Conservation (phyloP, 768 basidiomycete species). For the Boletus rubroflammeus region DNA sequence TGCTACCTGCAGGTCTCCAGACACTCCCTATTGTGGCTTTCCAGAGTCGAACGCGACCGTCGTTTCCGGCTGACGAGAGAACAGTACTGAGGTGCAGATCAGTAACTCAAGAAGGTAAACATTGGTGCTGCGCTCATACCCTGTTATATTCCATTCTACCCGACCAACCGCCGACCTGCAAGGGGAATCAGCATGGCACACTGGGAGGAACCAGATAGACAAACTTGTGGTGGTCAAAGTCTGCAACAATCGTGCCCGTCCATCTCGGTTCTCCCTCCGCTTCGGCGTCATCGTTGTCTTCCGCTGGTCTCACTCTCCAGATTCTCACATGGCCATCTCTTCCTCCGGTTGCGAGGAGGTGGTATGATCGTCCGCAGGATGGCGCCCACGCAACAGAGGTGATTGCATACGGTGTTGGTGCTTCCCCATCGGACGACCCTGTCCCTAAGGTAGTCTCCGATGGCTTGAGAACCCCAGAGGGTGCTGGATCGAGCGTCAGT, state of each 20-base stretch:
- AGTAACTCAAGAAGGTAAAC: neutral
- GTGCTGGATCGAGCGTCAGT: slow-evolving; percentile 50
- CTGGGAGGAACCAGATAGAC: neutral
- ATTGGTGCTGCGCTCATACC: slow-evolving; percentile 41
- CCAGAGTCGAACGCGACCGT: slow-evolving; percentile 80
- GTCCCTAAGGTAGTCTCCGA: slow-evolving; percentile 22
- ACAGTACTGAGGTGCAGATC: slow-evolving; percentile 54
- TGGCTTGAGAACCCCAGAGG: slow-evolving; percentile 21
- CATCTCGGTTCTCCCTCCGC: slow-evolving; percentile 49
- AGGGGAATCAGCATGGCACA: slow-evolving; percentile 2
- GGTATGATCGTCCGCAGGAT: slow-evolving; percentile 89
- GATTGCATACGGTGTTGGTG: slow-evolving; percentile 55
- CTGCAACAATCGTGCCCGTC: slow-evolving; percentile 73
- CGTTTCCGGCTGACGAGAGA: slow-evolving; percentile 78
- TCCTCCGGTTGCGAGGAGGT: slow-evolving; percentile 87
- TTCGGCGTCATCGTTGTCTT: slow-evolving; percentile 44
- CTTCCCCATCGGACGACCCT: slow-evolving; percentile 31
- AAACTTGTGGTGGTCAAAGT: slow-evolving; percentile 84
- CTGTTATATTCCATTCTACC: slow-evolving; percentile 94
- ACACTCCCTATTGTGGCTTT: slow-evolving; percentile 81
- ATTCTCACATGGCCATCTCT: slow-evolving; percentile 88
- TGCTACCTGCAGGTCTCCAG: slow-evolving; percentile 78
- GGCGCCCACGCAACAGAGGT: slow-evolving; percentile 92
- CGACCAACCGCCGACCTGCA: slow-evolving; percentile 68
- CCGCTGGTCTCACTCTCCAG: slow-evolving; percentile 74